Base-by-base conservation (phyloP, 306 rosid genomes). In the Arachis hypogaea region DNA sequence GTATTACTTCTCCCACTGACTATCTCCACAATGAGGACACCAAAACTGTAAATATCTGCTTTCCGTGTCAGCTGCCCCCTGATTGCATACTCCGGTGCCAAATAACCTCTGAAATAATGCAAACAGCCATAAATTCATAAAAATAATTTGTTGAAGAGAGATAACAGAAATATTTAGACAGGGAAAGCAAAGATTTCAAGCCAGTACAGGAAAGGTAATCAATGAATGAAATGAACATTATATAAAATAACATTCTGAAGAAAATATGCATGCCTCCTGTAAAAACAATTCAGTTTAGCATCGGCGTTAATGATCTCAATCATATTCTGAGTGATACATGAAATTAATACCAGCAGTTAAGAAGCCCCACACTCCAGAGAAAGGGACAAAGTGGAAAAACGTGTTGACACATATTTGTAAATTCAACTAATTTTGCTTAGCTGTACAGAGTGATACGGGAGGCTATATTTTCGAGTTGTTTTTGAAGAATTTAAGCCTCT, bases 21-120 rank as follows among this genome's bases (percentile, higher is more conserved):
- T 74, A 93, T 88, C 82, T 93, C 98, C 66, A 91, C 79, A 49
- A 93, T 90, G 22, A 93, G 96, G 50, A 91, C 98, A 0, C 98
- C 98, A 12, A 93, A 93, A 75, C 98, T 88, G 82, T 93, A 93
- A 43, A 93, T 65, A 81, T 93, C 98, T 54, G 98, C 95, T 88
- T 81, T 93, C 68, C 96, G 82, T 5, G 98, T 93, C 66, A 93
- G 78, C 71, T 88, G 97, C 36, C 98, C 98, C 75, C 93, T 78
- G 45, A 93, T 86, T 10, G 98, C 98, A 59, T 93, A 93, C 72
- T 93, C 98, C 3, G 98, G 98, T 22, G 98, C 98, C 79, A 93
- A 71, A 83, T 93, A 93, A 66, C 98, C 98, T 80, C 98, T 93
- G 74, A 70, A 84, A 84, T 68, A 71, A 68, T 64, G 79, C 36